Percentiles rank a stretch among this genome's conserved stretches.
phyloP scores from a whole-genome alignment of 768 basidiomycete genomes.

The Lentinula lateritia region DNA sequence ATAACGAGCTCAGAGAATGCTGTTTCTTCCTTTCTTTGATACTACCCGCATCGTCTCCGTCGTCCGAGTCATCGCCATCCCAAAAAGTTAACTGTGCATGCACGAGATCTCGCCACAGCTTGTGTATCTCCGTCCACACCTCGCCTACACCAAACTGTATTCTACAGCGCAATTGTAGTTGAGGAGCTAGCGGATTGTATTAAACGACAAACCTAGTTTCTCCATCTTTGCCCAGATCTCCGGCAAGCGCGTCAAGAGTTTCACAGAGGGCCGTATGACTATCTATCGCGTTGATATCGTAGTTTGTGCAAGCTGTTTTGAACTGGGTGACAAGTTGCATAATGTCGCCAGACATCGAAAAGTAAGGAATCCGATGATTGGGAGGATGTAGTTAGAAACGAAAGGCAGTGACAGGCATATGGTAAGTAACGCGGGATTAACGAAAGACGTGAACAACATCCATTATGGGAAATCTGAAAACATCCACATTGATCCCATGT shows the following conservation, averaged over 20 bases:
- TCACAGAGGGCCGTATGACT: constrained; percentile 13
- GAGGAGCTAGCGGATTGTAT: not conserved
- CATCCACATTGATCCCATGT: not conserved
- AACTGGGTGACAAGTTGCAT: constrained; percentile 24
- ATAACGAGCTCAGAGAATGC: constrained; percentile 31
- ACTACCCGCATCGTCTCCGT: constrained; percentile 22
- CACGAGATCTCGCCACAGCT: constrained; percentile 50
- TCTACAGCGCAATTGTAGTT: not conserved
- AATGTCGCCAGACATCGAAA: not conserved
- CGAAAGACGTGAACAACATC: not conserved
- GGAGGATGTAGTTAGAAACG: not conserved
- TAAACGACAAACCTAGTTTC: constrained; percentile 26
- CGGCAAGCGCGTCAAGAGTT: constrained; percentile 45
- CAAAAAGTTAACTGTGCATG: constrained; percentile 47
- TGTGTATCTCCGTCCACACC: constrained; percentile 51
- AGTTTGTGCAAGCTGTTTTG: constrained; percentile 34
- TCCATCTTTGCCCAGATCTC: constrained; percentile 44
- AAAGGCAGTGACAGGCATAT: not conserved
- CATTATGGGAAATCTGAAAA: not conserved
- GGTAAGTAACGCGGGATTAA: not conserved
- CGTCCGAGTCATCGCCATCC: constrained; percentile 43
- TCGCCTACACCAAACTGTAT: not conserved
- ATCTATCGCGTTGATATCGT: constrained; percentile 24
- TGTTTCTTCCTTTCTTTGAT: constrained; percentile 24
- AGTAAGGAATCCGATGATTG: not conserved